Conservation (phyloP, 1,284 basidiomycete genomes). For the Bjerkandera adusta region DNA sequence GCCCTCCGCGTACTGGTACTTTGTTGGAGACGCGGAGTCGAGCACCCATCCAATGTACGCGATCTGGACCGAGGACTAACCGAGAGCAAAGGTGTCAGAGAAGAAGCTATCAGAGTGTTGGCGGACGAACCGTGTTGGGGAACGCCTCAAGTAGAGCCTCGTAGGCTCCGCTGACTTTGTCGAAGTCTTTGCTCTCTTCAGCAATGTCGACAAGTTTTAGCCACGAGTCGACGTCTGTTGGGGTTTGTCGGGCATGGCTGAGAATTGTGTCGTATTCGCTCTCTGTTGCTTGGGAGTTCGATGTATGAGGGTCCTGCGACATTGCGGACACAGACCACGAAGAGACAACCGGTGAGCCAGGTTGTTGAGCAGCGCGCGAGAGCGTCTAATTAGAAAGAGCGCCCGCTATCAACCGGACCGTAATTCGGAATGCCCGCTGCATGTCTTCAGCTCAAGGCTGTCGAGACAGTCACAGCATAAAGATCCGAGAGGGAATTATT, state of each 20-base stretch:
- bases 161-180: conserved; percentile 68
- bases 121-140: conserved; percentile 70
- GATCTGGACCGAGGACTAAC: conserved; percentile 71
- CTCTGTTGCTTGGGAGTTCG: too few species aligned
- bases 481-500: too few species aligned
- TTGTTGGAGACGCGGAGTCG: conserved; percentile 41
- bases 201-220: conserved; percentile 64
- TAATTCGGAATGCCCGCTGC: too few species aligned
- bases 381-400: too few species aligned
- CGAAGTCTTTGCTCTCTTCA: conserved; percentile 64
- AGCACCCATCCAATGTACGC: conserved; percentile 83
- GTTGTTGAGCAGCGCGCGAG: too few species aligned
- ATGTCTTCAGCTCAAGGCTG: too few species aligned
- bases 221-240: conserved; percentile 69
- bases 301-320: too few species aligned
- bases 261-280: conserved; percentile 50
- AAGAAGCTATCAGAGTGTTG: conserved; percentile 14
- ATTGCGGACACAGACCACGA: too few species aligned
- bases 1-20: conserved; percentile 71
- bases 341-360: too few species aligned
- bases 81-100: conserved; percentile 18
- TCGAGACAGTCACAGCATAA: too few species aligned
- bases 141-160: conserved; percentile 74
- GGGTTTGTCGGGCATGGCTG: conserved; percentile 46
- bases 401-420: too few species aligned